Conservation (phyloP, 805 yeast genomes). For the Kodamaea neixiangensis region DNA sequence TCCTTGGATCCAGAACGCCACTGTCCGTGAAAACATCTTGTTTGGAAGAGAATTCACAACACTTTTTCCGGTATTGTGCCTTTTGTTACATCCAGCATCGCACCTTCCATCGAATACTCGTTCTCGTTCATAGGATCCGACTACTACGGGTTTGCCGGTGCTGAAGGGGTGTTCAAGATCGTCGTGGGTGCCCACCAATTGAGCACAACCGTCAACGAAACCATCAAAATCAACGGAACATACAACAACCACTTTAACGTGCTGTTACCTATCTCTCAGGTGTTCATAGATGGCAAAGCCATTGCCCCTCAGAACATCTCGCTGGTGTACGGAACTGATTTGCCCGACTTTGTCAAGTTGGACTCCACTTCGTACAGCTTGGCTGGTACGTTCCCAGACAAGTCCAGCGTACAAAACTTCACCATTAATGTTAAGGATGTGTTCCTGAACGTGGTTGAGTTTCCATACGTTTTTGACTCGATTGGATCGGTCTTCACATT, state of each 20-base stretch:
- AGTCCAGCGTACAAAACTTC: conserved; percentile 45
- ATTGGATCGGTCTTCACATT: conserved; percentile 59
- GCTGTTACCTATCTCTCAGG: conserved; percentile 59
- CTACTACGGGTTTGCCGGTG: conserved; percentile 70
- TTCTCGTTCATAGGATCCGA: conserved; percentile 81
- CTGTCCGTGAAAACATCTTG: too few relatives aligned
- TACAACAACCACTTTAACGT: conserved; percentile 54
- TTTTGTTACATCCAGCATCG: conserved; percentile 77
- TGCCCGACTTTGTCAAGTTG: conserved; percentile 64
- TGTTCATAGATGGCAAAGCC: conserved; percentile 61
- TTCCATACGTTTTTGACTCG: conserved; percentile 59
- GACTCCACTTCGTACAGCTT: conserved; percentile 41
- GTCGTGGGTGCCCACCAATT: conserved; percentile 88
- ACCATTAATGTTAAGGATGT: conserved; percentile 59
- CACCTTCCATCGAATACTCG: conserved; percentile 76
- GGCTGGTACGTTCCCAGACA: conserved; percentile 57
- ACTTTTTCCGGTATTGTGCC: conserved; percentile 90
- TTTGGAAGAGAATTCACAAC: too few relatives aligned
- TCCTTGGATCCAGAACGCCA: too few relatives aligned
- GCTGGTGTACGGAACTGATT: conserved; percentile 44
- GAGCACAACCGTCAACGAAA: conserved; percentile 61
- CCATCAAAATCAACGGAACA: conserved; percentile 66
- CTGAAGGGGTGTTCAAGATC: conserved; percentile 66
- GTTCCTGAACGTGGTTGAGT: conserved; percentile 58
- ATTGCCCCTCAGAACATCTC: conserved; percentile 58